Percentiles rank a stretch among this genome's conserved stretches.
These are phyloP conservation scores for Agaricales sp. DNA, from an alignment of 1,284 basidiomycete species.

Conservation along the genomic window DNA sequence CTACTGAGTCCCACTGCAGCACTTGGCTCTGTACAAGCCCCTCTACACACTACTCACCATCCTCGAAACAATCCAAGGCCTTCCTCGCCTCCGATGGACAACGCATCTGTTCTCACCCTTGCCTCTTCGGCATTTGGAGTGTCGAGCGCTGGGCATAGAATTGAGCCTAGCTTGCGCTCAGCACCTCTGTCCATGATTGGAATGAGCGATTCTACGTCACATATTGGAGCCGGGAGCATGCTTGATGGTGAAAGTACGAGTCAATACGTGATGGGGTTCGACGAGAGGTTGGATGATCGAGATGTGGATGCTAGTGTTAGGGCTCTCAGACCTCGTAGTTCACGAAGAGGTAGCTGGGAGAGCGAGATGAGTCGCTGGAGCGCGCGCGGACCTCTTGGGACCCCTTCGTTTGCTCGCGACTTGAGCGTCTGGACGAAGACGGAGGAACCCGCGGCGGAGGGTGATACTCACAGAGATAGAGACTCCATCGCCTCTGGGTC, in stretches of 20 bases:
- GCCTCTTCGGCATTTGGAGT: constrained; percentile 86
- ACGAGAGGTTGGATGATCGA: constrained; percentile 51
- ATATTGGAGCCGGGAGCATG: constrained; percentile 44
- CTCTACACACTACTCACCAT: constrained; percentile 83
- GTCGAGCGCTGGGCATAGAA: constrained; percentile 34
- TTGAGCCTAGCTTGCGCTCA: constrained; percentile 30
- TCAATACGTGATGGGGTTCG: constrained; percentile 51
- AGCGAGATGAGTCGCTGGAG: constrained; percentile 79
- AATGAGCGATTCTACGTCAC: constrained; percentile 58
- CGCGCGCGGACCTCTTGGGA: constrained; percentile 45
- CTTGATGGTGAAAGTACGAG: constrained; percentile 56
- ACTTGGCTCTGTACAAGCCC: constrained; percentile 53
- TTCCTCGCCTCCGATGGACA: constrained; percentile 80
- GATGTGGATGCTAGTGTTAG: constrained; percentile 73
- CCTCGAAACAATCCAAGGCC: constrained; percentile 93
- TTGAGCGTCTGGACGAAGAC: constrained; percentile 46
- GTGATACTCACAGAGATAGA: not conserved
- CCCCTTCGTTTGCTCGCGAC: constrained; percentile 34
- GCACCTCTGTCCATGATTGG: constrained; percentile 39
- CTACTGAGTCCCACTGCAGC: constrained; percentile 24
- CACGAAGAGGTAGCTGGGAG: constrained; percentile 75
- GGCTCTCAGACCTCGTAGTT: constrained; percentile 69
- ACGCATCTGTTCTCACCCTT: constrained; percentile 86
- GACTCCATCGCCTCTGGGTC: not conserved
- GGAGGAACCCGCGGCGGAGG: not conserved